Conservation (phyloP, 495 filamentous ascomycete genomes). For the Penicillium taxi region DNA sequence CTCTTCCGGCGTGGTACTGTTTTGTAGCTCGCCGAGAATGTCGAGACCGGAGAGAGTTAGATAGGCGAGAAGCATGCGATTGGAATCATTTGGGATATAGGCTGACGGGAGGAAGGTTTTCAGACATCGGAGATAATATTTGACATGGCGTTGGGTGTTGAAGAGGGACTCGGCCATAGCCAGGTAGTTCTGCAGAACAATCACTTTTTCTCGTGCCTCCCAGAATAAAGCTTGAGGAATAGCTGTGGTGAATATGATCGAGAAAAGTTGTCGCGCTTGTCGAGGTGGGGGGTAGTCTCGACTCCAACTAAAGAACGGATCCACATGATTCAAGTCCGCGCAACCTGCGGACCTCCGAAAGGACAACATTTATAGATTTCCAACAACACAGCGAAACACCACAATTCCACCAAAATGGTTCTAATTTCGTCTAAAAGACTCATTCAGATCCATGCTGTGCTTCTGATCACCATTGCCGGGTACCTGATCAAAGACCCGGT, state of each 20-base stretch:
- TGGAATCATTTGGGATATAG: conserved; percentile 82
- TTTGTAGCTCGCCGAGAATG: conserved; percentile 56
- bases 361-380: conserved; percentile 3
- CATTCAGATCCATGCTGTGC: conserved; percentile 68
- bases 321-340: background rate
- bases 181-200: no score
- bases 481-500: conserved; percentile 69
- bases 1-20: conserved; percentile 49
- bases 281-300: background rate
- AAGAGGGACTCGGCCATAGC: conserved; percentile 41
- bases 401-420: conserved; percentile 49
- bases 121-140: conserved; percentile 88
- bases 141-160: conserved; percentile 67
- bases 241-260: no score
- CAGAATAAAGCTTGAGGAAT: background rate
- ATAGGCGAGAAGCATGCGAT: conserved; percentile 80
- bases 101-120: conserved; percentile 69
- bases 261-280: background rate
- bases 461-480: conserved; percentile 72
- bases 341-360: background rate
- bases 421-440: conserved; percentile 69
- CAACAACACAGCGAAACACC: background rate
- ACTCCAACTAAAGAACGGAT: no score
- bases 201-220: no score
- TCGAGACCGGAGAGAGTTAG: conserved; percentile 83